Conservation (phyloP, 148 eudicot genomes). For the Nepenthes mirabilis region DNA sequence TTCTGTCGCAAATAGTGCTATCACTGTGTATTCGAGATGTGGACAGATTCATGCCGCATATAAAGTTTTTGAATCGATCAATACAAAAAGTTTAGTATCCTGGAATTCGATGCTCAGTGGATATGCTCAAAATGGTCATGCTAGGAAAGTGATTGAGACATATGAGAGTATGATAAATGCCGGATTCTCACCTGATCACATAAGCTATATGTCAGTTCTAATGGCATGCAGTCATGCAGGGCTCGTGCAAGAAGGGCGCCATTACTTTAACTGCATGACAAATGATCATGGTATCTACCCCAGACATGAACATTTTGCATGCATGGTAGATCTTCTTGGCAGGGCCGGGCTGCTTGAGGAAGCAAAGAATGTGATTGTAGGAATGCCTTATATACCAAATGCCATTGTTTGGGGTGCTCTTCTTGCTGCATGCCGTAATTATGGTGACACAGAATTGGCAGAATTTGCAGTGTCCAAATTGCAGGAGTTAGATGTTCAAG, state of each 20-base stretch:
- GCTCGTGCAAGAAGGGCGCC: slow-evolving; percentile 17
- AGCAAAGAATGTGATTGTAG: slow-evolving; percentile 14
- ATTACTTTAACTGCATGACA: slow-evolving; percentile 21
- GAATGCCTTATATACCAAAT: slow-evolving; percentile 20
- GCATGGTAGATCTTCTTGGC: slow-evolving; percentile 29
- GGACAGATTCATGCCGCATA: slow-evolving; percentile 24
- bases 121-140: slow-evolving; percentile 30
- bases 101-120: slow-evolving; percentile 31
- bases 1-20: slow-evolving; percentile 23
- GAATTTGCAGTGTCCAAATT: slow-evolving; percentile 21
- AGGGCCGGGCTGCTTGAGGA: slow-evolving; percentile 25
- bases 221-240: slow-evolving; percentile 33
- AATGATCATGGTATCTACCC: slow-evolving; percentile 19
- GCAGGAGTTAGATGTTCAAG: slow-evolving; percentile 17
- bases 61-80: slow-evolving; percentile 18
- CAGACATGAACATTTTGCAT: slow-evolving; percentile 20
- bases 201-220: slow-evolving; percentile 23
- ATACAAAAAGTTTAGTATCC: slow-evolving; percentile 20
- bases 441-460: slow-evolving; percentile 12
- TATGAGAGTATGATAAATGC: slow-evolving; percentile 19
- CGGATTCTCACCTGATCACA: slow-evolving; percentile 16
- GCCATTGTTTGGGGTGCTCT: slow-evolving; percentile 23
- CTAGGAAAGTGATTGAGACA: slow-evolving; percentile 16
- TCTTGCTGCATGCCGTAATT: slow-evolving; percentile 20
- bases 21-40: slow-evolving; percentile 23